phyloP scores from a whole-genome alignment of 225 moss, liverwort and hornwort species.

The Asterella californica region DNA sequence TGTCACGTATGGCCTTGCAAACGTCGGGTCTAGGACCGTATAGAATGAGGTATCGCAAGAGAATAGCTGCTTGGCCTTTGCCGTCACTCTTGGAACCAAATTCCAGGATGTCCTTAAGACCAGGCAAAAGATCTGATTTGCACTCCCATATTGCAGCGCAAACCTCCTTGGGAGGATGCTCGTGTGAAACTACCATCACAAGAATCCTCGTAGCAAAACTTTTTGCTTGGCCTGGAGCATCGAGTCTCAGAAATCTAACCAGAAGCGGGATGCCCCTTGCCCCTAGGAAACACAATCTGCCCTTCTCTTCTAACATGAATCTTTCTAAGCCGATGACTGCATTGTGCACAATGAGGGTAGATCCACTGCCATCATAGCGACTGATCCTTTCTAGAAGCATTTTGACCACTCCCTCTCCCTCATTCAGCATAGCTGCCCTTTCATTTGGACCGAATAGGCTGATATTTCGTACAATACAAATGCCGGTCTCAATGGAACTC shows the following conservation, averaged over 20 bases:
- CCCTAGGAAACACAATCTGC: background rate
- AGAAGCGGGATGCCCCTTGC: background rate
- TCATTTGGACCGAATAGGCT: slow-evolving; percentile 18
- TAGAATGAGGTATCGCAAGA: background rate
- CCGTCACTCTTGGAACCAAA: background rate
- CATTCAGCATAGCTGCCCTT: slow-evolving; percentile 25
- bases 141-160: background rate
- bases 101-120: background rate
- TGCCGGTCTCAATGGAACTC: slow-evolving; percentile 13
- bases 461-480: slow-evolving; percentile 36
- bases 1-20: background rate
- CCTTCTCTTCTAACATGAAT: background rate
- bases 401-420: slow-evolving; percentile 31
- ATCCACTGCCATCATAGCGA: slow-evolving; percentile 5
- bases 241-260: background rate
- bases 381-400: slow-evolving; percentile 26
- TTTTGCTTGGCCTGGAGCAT: background rate
- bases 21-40: background rate
- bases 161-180: background rate
- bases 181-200: background rate
- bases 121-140: background rate
- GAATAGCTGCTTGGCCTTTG: background rate
- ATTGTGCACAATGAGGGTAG: slow-evolving; percentile 1
- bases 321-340: slow-evolving; percentile 1
- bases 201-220: background rate